phyloP scores from a whole-genome alignment of 176 grass and related monocot genomes.

The Thinopyrum elongatum region DNA sequence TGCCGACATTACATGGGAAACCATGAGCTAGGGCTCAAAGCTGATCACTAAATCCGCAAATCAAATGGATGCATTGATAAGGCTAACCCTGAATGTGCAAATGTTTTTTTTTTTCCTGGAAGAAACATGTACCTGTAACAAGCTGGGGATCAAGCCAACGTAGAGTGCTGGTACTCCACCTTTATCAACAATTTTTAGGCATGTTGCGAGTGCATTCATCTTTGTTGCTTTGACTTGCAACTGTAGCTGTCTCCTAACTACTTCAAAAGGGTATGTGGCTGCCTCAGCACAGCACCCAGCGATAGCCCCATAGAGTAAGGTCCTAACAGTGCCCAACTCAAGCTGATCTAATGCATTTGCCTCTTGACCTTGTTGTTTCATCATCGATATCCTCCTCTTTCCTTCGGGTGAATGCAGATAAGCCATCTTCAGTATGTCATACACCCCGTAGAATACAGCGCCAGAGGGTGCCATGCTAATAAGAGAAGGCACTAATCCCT shows the following conservation, averaged over 20 bases:
- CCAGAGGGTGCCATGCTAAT: conserved; percentile 99
- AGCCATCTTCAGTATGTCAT: conserved; percentile 90
- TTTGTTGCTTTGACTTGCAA: conserved; percentile 86
- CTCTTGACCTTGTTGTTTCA: conserved; percentile 70
- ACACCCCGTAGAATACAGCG: conserved; percentile 96
- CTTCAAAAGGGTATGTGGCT: conserved; percentile 91
- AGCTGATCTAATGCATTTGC: conserved; percentile 88
- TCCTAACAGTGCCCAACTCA: conserved; percentile 76
- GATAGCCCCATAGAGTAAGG: conserved; percentile 89
- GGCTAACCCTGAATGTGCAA: neutral
- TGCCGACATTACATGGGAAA: neutral
- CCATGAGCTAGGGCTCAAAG: neutral
- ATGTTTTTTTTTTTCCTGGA: neutral
- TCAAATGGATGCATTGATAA: neutral
- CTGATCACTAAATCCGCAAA: neutral
- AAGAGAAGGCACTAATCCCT: conserved; percentile 88
- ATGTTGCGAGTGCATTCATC: conserved; percentile 88
- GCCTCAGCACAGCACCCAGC: conserved; percentile 93
- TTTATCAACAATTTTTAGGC: conserved; percentile 87
- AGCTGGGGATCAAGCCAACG: conserved; percentile 90
- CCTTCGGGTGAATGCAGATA: conserved; percentile 84
- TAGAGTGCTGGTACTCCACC: conserved; percentile 94
- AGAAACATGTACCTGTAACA: conserved; percentile 75
- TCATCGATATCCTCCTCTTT: conserved; percentile 48
- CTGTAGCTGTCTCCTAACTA: conserved; percentile 90